These are phyloP conservation scores for Pseudogymnoascus sp. DNA, from an alignment of 2,329 filamentous ascomycete genomes.

Conservation along the genomic window DNA sequence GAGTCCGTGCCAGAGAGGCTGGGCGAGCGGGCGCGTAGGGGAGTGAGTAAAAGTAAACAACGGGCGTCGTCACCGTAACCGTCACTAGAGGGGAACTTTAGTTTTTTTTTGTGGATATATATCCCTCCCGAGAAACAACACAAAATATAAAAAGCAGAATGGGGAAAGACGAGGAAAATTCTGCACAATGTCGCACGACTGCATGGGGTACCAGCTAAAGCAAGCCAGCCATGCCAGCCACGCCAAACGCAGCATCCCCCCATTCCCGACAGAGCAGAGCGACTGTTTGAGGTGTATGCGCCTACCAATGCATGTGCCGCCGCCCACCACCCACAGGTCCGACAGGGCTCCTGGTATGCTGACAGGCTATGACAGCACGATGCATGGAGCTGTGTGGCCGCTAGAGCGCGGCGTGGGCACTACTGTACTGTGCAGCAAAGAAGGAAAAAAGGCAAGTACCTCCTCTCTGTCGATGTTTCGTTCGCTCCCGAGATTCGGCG, in stretches of 20 bases:
- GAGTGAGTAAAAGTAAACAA: not conserved
- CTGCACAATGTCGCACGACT: not conserved
- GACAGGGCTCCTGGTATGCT: not conserved
- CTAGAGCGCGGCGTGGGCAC: not conserved
- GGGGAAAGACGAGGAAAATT: not conserved
- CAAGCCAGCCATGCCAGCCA: not conserved
- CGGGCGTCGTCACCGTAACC: conserved; percentile 3
- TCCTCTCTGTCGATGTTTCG: not conserved
- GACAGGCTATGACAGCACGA: conserved; percentile 2
- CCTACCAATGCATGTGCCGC: not conserved
- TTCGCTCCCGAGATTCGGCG: not conserved
- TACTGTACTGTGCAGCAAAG: not conserved
- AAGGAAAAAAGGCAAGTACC: not conserved
- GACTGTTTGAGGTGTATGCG: not conserved
- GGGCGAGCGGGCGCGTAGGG: not conserved
- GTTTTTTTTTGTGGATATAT: not conserved
- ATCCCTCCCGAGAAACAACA: not conserved
- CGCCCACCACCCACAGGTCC: not conserved
- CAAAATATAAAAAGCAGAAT: not conserved
- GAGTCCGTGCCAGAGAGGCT: not conserved
- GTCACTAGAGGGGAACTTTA: not conserved
- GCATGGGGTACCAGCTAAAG: not conserved
- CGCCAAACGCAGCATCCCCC: not conserved
- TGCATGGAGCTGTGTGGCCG: not conserved
- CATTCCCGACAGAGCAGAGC: not conserved